Conservation (phyloP, 106 monocot species). For the Dendrobium huoshanense region DNA sequence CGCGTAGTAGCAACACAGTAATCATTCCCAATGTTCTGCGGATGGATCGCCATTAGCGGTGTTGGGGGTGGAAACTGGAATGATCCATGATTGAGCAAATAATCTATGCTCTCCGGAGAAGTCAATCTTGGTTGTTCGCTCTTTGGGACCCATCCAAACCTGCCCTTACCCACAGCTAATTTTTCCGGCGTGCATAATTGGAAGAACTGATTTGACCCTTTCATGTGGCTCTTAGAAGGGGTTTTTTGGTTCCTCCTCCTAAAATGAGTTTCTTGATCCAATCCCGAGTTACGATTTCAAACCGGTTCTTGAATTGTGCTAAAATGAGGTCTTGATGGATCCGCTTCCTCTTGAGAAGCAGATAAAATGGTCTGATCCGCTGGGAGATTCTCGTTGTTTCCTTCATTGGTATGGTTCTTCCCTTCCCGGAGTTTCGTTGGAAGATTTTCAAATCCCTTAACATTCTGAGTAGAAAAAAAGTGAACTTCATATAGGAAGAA, state of each 20-base stretch:
- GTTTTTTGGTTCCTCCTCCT: constrained; percentile 49
- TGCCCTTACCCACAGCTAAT: constrained; percentile 17
- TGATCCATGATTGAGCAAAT: constrained; percentile 8
- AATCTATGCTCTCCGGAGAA: constrained; percentile 7
- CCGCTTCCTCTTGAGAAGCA: constrained; percentile 20
- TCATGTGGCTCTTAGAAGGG: constrained; percentile 36
- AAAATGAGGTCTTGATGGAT: constrained; percentile 47
- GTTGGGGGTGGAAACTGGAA: constrained; percentile 24
- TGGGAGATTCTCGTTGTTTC: constrained; percentile 54
- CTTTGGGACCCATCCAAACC: constrained; percentile 65
- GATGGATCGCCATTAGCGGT: constrained; percentile 13
- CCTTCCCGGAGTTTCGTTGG: constrained; percentile 26
- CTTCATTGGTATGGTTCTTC: constrained; percentile 20
- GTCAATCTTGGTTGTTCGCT: constrained; percentile 18
- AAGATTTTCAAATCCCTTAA: constrained; percentile 48
- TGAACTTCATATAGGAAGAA: neutral
- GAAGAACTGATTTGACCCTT: constrained; percentile 11
- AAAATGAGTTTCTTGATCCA: constrained; percentile 21
- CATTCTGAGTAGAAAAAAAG: constrained; percentile 41
- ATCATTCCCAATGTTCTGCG: constrained; percentile 9
- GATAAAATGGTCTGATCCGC: constrained; percentile 17
- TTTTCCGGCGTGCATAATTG: constrained; percentile 76
- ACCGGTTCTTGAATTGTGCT: constrained; percentile 45
- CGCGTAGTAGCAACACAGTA: constrained; percentile 53
- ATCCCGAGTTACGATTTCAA: constrained; percentile 19